Evolutionary conservation across 371 early-diverging fungal species (phyloP), one percentile per base, ranked within the genome.

Genomic region (Rhizoclosmatium hyalinum): DNA sequence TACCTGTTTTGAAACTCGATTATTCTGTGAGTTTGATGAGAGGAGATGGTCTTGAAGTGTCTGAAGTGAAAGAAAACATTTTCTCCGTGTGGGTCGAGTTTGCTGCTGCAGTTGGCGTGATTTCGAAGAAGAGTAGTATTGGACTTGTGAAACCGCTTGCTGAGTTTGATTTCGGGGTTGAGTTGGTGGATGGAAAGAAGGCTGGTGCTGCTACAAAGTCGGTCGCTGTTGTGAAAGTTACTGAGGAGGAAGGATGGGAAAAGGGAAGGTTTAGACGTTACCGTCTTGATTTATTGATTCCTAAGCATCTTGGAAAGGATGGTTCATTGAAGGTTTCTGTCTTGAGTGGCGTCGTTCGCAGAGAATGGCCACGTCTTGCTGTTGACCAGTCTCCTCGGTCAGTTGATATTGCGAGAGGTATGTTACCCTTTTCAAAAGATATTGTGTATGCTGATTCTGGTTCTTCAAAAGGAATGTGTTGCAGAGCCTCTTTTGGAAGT

Each of bases 381-480:
- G 65, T 64, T 14, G n/a, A 61, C 12, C n/a, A 12, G 32, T 32
- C 32, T 32, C 32, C 32, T 32, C 32, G 32, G 32, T 32, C 32
- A 32, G 32, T 17, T 6, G 50, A 17, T 17, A 17, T 12, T 12
- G 50, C 50, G 50, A 50, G 50, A 6, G 50, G 50, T 50, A 17
- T 50, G 50, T 61, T 41, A 61, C 21, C 24, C 21, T 6, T 24
- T 14, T 61, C 61, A 41, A 2, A 24, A 21, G 12, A 3, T 19
- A 12, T 41, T 24, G 5, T 12, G 12, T 12, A 21, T 10, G 8
- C 24, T 61, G 12, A 21, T 19, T 61, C 24, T 60, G 12, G 12
- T 19, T 60, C 3, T 19, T 32, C 50, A 17, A 12, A 8, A 44
- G 65, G 65, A 8, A 64, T 64, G 41, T 64, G 65, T 21, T 64